Conservation (phyloP, 208 protist species). For the Leishmania tarentolae region DNA sequence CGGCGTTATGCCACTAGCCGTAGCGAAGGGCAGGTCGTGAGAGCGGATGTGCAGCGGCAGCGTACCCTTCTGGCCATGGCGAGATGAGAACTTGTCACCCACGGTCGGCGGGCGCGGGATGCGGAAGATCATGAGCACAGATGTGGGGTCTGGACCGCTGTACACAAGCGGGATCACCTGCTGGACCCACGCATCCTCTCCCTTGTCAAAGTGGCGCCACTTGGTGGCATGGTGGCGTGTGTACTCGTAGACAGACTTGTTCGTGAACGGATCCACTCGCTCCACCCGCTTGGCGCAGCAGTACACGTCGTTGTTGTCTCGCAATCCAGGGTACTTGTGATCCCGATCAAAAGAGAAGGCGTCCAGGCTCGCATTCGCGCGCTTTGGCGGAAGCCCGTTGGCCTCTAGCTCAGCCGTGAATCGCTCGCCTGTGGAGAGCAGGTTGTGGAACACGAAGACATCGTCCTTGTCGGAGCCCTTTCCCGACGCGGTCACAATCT, state of each 20-base stretch:
- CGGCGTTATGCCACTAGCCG: slow-evolving; percentile 95
- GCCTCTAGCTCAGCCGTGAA: slow-evolving; percentile 67
- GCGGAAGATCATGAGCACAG: slow-evolving; percentile 83
- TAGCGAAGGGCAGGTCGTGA: slow-evolving; percentile 95
- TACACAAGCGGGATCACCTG: slow-evolving; percentile 87
- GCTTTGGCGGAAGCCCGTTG: slow-evolving; percentile 75
- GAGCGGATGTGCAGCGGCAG: slow-evolving; percentile 94
- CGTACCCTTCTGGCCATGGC: slow-evolving; percentile 99
- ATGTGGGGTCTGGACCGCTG: slow-evolving; percentile 81
- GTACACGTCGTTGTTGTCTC: slow-evolving; percentile 78
- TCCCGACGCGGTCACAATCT: slow-evolving; percentile 70
- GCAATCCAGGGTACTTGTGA: slow-evolving; percentile 76
- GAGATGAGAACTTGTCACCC: slow-evolving; percentile 99
- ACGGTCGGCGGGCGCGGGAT: slow-evolving; percentile 96
- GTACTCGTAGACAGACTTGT: slow-evolving; percentile 84
- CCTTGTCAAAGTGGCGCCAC: slow-evolving; percentile 91
- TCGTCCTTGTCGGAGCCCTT: slow-evolving; percentile 50
- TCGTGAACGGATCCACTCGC: slow-evolving; percentile 70
- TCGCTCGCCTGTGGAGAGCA: slow-evolving; percentile 66
- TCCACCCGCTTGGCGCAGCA: slow-evolving; percentile 83
- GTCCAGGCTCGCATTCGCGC: slow-evolving; percentile 46
- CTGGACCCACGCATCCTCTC: slow-evolving; percentile 91
- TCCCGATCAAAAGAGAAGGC: slow-evolving; percentile 76
- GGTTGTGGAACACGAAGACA: slow-evolving; percentile 87
- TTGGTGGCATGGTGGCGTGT: slow-evolving; percentile 82